Conservation (phyloP, 2,329 filamentous ascomycete genomes). For the Beauveria scarabaeidicola region DNA sequence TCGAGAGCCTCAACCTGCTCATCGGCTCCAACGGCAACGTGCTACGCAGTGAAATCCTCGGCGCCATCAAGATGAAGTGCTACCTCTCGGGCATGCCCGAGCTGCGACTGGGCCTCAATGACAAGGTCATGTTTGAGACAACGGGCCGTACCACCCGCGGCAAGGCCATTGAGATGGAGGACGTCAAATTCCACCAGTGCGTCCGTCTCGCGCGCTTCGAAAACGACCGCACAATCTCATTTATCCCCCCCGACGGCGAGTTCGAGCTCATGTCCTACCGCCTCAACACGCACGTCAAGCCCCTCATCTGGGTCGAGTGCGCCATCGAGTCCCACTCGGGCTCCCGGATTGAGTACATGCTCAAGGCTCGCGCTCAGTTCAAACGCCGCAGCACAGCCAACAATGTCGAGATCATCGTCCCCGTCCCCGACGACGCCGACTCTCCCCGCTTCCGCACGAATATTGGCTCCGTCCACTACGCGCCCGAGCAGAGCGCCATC, state of each 20-base stretch:
- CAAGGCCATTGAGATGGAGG: constrained; percentile 98
- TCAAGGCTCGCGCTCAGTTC: constrained; percentile 97
- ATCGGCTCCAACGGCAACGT: constrained; percentile 94
- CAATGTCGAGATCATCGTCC: constrained; percentile 96
- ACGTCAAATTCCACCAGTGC: constrained; percentile 99
- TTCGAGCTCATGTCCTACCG: constrained; percentile 99
- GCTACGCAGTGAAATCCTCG: constrained; percentile 88
- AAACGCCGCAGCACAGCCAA: constrained; percentile 96
- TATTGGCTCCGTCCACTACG: constrained; percentile 94
- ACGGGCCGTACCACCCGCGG: constrained; percentile 88
- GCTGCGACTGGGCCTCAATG: constrained; percentile 85
- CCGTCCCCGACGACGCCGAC: constrained; percentile 94
- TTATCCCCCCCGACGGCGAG: constrained; percentile 96
- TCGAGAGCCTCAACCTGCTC: constrained; percentile 92
- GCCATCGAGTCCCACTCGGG: constrained; percentile 94
- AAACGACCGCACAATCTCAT: constrained; percentile 97
- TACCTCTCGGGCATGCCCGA: constrained; percentile 98
- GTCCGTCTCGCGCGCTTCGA: constrained; percentile 93
- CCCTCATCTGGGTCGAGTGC: constrained; percentile 97
- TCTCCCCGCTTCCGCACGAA: constrained; percentile 94
- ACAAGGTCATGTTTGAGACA: constrained; percentile 99
- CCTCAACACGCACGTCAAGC: constrained; percentile 96
- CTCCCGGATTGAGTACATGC: constrained; percentile 95
- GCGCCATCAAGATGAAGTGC: constrained; percentile 99
- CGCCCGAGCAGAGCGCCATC: constrained; percentile 92